Evolutionary conservation across 257 asterid genomes (phyloP).

Genomic region (Mentha longifolia): DNA sequence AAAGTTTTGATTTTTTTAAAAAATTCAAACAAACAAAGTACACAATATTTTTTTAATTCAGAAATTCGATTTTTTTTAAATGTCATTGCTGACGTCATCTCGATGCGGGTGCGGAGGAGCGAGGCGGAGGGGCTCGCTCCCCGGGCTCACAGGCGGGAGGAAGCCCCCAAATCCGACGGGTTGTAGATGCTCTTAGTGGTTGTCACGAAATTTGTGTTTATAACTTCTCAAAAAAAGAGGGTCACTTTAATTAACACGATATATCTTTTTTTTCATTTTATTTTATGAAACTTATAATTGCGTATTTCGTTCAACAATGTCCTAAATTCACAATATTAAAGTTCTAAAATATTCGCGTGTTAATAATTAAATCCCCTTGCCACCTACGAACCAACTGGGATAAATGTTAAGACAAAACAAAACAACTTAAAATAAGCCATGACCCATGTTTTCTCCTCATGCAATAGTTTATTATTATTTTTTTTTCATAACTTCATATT

Average conservation of each 20-base stretch:
- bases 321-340: background rate
- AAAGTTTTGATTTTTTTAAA: no score
- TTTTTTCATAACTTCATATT: no score
- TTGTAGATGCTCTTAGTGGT: no score
- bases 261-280: background rate
- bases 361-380: constrained; percentile 21
- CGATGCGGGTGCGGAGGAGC: no score
- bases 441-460: constrained; percentile 41
- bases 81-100: no score
- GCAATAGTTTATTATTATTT: constrained; percentile 6
- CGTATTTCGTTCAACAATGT: background rate
- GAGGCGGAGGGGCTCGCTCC: no score
- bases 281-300: background rate
- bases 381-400: constrained; percentile 35
- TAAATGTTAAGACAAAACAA: constrained; percentile 36
- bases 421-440: constrained; percentile 36
- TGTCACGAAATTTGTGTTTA: background rate
- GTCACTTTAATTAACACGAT: background rate
- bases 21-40: no score
- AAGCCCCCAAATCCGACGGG: no score
- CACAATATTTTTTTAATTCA: no score
- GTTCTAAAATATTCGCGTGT: background rate
- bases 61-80: no score
- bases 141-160: no score
- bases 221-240: no score